Evolutionary conservation across 2,329 filamentous ascomycete genomes (phyloP), one percentile per base, ranked within the genome.

Genomic region (Fusarium mexicanum): DNA sequence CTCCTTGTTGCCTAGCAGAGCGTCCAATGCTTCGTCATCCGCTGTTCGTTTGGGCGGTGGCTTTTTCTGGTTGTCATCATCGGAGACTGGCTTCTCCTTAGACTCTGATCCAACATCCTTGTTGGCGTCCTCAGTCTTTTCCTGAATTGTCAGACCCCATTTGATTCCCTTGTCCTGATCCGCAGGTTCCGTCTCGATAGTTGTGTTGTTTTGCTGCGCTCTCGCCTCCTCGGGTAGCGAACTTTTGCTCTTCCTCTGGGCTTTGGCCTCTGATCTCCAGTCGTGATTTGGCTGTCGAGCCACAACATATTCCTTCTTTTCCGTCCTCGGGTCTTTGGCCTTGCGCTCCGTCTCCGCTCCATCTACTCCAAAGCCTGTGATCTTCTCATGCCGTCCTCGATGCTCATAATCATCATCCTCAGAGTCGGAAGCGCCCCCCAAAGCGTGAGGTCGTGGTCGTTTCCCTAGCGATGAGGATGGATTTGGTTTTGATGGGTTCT

Each of bases 21-120:
- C 91, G 68, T 91, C 88, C 68, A 95, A 83, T 14, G 93, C 93
- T 76, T 89, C 84, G 8, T 87, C 85, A 41, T 89, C 86, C 48
- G 81, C 81, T 43, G 75, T 77, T 51, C 71, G 67, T 61, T 67
- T 75, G 14, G 33, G 54, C 7, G 55, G 54, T 38, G 66, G 51
- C n/a, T 67, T 31, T 20, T 66, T 64, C 22, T 57, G 48, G 26
- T 57, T 12, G 26, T 68, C 53, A n/a, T 76, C 48, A 16, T 58
- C 43, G 18, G 62, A 48, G 12, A 64, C n/a, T 12, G 67, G 38
- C 40, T 64, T 67, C 54, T 65, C 53, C 29, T 38, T 31, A 16
- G 58, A 44, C 33, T 72, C 64, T 24, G 61, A 59, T 24, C 67
- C 62, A 22, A 57, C 35, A 29, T 79, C 75, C 22, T 79, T 68